phyloP scores from a whole-genome alignment of 352 stramenopile species.

The Ochromonadaceae sp. region DNA sequence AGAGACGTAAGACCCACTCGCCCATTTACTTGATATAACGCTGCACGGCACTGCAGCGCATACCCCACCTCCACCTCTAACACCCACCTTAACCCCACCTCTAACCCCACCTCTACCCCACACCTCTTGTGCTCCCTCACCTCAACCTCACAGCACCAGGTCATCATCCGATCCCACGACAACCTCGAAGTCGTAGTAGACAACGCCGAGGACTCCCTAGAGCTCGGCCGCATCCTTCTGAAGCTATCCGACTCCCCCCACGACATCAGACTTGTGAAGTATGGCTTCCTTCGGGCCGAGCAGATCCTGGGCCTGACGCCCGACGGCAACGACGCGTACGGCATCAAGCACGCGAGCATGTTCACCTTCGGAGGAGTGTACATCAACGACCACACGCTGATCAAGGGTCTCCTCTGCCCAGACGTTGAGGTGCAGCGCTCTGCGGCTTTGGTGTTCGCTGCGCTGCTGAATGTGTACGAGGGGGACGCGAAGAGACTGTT shows the following conservation, averaged over 20 bases:
- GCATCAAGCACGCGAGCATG: constrained; percentile 38
- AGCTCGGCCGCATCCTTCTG: not conserved
- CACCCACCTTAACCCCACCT: too few relatives aligned
- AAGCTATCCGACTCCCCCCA: constrained; percentile 7
- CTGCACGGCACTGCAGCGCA: too few relatives aligned
- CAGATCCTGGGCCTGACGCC: constrained; percentile 35
- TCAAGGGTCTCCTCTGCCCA: constrained; percentile 40
- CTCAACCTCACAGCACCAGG: constrained; percentile 15
- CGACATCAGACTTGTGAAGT: constrained; percentile 29
- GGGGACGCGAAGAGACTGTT: constrained; percentile 43
- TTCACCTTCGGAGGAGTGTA: constrained; percentile 43
- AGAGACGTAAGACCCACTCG: too few relatives aligned
- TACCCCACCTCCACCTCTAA: too few relatives aligned
- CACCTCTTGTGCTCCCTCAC: too few relatives aligned
- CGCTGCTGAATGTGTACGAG: constrained; percentile 41
- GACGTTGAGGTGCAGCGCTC: constrained; percentile 42
- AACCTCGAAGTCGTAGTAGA: not conserved
- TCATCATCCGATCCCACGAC: not conserved
- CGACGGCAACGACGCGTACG: constrained; percentile 26
- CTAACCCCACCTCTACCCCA: too few relatives aligned
- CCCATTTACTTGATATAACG: too few relatives aligned
- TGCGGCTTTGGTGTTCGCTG: constrained; percentile 36
- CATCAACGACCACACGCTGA: constrained; percentile 41
- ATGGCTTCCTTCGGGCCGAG: constrained; percentile 42
- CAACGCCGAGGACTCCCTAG: not conserved